phyloP scores from a whole-genome alignment of 768 basidiomycete species.

The Trametes meyenii region DNA sequence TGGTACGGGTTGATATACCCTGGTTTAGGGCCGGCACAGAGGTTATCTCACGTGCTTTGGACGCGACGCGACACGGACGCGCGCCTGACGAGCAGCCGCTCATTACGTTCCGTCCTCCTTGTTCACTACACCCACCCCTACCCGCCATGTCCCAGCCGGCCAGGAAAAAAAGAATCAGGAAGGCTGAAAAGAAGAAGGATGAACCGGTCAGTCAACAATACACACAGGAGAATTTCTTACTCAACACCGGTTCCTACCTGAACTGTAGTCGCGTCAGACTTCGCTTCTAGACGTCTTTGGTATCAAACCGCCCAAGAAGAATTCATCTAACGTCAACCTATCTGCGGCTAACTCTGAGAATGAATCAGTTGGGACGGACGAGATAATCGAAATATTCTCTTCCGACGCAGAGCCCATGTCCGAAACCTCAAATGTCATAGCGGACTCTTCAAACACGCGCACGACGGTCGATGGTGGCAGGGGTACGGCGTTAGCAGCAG shows the following conservation, averaged over 20 bases:
- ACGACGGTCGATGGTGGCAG: neutral
- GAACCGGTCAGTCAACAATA: conserved; percentile 1
- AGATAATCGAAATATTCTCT: conserved; percentile 15
- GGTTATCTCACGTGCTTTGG: neutral
- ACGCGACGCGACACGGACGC: conserved; percentile 17
- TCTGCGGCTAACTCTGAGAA: conserved; percentile 17
- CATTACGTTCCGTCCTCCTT: neutral
- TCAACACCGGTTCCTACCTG: neutral
- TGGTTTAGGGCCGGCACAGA: conserved; percentile 12
- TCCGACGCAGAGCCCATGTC: conserved; percentile 13
- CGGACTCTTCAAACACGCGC: neutral
- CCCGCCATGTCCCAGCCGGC: neutral
- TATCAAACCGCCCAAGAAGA: conserved; percentile 1
- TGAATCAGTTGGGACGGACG: conserved; percentile 3
- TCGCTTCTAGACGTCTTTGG: conserved; percentile 20
- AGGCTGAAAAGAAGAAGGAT: conserved; percentile 5
- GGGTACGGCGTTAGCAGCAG: neutral
- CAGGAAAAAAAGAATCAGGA: conserved; percentile 3
- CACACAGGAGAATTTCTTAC: neutral
- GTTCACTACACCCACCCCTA: neutral
- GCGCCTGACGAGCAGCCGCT: neutral
- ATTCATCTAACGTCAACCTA: neutral
- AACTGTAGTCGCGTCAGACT: conserved; percentile 18
- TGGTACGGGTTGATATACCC: neutral
- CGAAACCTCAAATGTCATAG: neutral